These are phyloP conservation scores for Fusarium setosum DNA, from an alignment of 2,329 filamentous ascomycete species.

Conservation along the genomic window DNA sequence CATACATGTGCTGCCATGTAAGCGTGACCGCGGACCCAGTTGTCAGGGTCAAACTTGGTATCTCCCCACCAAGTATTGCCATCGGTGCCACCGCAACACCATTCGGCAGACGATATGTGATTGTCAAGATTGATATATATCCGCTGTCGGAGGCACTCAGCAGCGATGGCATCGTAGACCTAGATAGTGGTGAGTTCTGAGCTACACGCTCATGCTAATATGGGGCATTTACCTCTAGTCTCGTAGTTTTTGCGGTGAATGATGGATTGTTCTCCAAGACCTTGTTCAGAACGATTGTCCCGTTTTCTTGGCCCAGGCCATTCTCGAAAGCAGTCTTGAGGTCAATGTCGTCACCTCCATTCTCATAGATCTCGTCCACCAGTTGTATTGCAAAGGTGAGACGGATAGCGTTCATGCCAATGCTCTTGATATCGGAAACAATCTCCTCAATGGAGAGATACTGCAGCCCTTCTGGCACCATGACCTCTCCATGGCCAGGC, in stretches of 20 bases:
- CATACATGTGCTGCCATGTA: slow-evolving; percentile 71
- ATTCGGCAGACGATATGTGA: slow-evolving; percentile 67
- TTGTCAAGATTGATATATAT: slow-evolving; percentile 72
- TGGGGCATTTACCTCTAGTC: slow-evolving; percentile 57
- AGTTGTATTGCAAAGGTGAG: slow-evolving; percentile 73
- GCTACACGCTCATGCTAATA: neutral
- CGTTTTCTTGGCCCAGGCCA: slow-evolving; percentile 64
- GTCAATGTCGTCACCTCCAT: slow-evolving; percentile 58
- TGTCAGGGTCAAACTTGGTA: slow-evolving; percentile 65
- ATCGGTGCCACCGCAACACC: slow-evolving; percentile 67
- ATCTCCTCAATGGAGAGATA: slow-evolving; percentile 68
- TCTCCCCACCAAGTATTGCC: slow-evolving; percentile 73
- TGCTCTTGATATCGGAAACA: slow-evolving; percentile 65
- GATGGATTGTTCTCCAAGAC: slow-evolving; percentile 67
- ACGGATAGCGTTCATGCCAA: slow-evolving; percentile 73
- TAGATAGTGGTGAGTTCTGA: neutral
- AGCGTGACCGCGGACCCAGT: slow-evolving; percentile 69
- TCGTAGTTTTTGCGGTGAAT: slow-evolving; percentile 65
- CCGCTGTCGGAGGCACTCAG: slow-evolving; percentile 63
- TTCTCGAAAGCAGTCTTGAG: slow-evolving; percentile 57
- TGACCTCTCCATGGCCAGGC: slow-evolving; percentile 70
- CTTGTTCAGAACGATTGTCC: slow-evolving; percentile 59
- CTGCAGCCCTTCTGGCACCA: slow-evolving; percentile 73
- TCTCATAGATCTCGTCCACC: slow-evolving; percentile 67
- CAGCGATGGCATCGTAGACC: slow-evolving; percentile 70